Percentiles rank a stretch among this genome's conserved stretches.
phyloP scores from a whole-genome alignment of 2,329 filamentous ascomycete species.

The Fonsecaea pugnacius region DNA sequence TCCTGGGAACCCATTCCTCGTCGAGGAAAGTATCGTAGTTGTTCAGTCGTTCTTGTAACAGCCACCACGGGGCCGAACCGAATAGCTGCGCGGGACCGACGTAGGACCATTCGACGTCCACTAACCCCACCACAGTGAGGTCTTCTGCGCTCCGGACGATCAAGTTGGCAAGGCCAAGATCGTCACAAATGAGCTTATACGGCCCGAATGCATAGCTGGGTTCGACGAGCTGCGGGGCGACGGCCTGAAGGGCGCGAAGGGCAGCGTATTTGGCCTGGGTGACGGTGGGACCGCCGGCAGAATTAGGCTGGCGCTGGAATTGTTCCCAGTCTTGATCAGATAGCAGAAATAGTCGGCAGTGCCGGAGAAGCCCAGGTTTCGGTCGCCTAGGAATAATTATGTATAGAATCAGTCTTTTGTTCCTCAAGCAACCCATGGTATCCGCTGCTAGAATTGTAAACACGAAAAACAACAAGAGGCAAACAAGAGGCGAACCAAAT shows the following conservation, averaged over 20 bases:
- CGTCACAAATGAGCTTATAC: too few relatives aligned
- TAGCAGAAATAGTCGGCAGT: constrained; percentile 45
- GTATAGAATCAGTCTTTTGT: constrained; percentile 5
- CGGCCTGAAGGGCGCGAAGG: constrained; percentile 10
- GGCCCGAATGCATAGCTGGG: too few relatives aligned
- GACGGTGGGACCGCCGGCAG: constrained; percentile 37
- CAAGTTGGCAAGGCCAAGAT: too few relatives aligned
- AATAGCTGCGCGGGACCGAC: too few relatives aligned
- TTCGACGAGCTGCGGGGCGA: too few relatives aligned
- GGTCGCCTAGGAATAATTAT: constrained; percentile 13
- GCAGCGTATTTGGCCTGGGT: constrained; percentile 38
- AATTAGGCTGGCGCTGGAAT: constrained; percentile 45
- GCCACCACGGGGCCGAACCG: too few relatives aligned
- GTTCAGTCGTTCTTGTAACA: too few relatives aligned
- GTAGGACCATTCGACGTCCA: too few relatives aligned
- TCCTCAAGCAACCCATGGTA: constrained; percentile 5
- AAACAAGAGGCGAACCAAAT: constrained; percentile 1
- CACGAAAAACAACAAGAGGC: constrained; percentile 1
- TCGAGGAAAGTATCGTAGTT: too few relatives aligned
- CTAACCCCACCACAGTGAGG: too few relatives aligned
- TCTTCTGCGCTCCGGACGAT: too few relatives aligned
- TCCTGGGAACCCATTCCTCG: too few relatives aligned
- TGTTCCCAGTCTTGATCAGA: constrained; percentile 44
- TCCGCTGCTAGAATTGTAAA: constrained; percentile 12
- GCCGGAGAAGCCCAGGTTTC: constrained; percentile 18